A percentile compares a stretch with the other conserved stretches of the same genome.
Conservation (phyloP, 306 rosid species). For the Quercus rubra region DNA sequence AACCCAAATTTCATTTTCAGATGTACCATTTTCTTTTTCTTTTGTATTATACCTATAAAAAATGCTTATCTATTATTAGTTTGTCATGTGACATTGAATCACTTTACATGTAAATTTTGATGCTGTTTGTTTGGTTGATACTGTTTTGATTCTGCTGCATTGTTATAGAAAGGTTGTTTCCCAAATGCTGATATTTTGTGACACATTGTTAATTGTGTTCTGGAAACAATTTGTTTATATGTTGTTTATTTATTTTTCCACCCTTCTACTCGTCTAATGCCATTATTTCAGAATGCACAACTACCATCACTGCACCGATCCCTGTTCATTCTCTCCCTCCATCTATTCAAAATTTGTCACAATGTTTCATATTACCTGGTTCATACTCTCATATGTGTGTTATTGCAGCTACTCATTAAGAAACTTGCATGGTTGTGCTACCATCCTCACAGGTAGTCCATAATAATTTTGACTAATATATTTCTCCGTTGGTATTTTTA, state of each 20-base stretch:
- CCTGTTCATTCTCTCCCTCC: not conserved
- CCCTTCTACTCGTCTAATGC: conserved; percentile 1
- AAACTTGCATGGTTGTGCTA: too few species aligned
- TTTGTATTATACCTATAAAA: not conserved
- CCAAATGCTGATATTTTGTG: not conserved
- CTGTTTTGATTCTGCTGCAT: conserved; percentile 14
- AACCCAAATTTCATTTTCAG: not conserved
- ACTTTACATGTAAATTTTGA: not conserved
- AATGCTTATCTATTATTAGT: not conserved
- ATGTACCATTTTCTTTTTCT: not conserved
- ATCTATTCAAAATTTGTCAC: not conserved
- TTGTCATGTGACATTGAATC: not conserved
- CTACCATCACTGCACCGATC: not conserved
- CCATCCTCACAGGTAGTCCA: too few species aligned
- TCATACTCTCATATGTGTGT: not conserved
- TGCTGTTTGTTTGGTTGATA: not conserved
- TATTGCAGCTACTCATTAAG: too few species aligned
- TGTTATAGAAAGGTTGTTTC: not conserved
- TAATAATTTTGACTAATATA: too few species aligned
- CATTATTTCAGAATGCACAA: conserved; percentile 1
- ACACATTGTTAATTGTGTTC: not conserved
- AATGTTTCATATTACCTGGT: not conserved
- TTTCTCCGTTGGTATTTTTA: too few species aligned
- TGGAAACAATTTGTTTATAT: not conserved
- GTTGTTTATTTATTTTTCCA: not conserved